Percentiles rank a stretch among this genome's conserved stretches.
Evolutionary conservation across 768 basidiomycete species (phyloP).

Genomic region (Mycena galopus): DNA sequence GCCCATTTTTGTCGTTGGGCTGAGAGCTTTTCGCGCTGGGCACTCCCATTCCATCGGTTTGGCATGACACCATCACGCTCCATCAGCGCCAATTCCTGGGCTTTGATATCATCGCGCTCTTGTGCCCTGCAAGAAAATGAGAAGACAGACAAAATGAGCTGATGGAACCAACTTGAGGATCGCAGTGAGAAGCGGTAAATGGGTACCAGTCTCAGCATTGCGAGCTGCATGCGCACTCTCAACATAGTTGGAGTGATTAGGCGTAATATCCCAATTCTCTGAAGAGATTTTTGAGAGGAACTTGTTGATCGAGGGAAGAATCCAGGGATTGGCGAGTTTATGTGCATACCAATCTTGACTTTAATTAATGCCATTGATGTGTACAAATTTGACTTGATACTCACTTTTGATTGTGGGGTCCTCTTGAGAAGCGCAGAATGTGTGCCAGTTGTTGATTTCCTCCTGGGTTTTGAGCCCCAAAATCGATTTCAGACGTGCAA

Average conservation of each 20-base stretch:
- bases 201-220: not conserved
- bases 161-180: not conserved
- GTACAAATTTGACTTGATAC: not conserved
- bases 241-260: not conserved
- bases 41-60: not conserved
- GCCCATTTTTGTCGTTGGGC: not conserved
- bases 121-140: not conserved
- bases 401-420: not conserved
- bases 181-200: slow-evolving; percentile 13
- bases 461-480: slow-evolving; percentile 21
- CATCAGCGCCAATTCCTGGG: not conserved
- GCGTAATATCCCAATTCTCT: slow-evolving; percentile 27
- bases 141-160: not conserved
- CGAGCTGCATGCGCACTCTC: not conserved
- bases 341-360: slow-evolving; percentile 35
- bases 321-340: not conserved
- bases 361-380: not conserved
- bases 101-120: not conserved
- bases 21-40: not conserved
- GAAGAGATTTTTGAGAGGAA: not conserved
- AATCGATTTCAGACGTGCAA: slow-evolving; percentile 34
- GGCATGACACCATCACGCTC: not conserved
- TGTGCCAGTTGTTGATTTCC: slow-evolving; percentile 27
- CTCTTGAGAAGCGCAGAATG: not conserved
- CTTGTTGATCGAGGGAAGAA: not conserved